Evolutionary conservation across 2,329 filamentous ascomycete genomes (phyloP).

Genomic region (Sporothrix mexicana): DNA sequence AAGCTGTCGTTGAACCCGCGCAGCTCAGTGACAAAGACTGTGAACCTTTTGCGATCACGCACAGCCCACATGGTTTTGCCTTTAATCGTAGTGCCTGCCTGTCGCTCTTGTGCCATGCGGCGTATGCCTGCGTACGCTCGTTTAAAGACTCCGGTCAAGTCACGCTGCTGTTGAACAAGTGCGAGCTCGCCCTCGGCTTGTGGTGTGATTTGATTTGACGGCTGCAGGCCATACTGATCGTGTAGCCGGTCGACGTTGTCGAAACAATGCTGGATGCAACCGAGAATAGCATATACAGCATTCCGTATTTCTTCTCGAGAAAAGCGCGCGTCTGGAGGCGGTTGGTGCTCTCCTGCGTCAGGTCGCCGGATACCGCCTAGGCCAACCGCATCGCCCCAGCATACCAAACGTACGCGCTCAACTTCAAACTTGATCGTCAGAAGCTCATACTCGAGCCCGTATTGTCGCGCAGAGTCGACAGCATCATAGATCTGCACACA

Average conservation of each 20-base stretch:
- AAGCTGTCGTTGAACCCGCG: conserved; percentile 2
- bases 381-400: not conserved
- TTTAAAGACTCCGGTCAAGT: not conserved
- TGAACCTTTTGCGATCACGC: not conserved
- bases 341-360: not conserved
- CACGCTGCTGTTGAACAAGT: not conserved
- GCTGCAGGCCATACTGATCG: not conserved
- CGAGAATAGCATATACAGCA: not conserved
- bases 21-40: not conserved
- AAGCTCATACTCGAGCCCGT: not conserved
- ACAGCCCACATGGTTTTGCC: not conserved
- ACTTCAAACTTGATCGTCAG: not conserved
- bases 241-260: not conserved
- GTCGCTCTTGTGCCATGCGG: not conserved
- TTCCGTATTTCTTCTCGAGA: not conserved
- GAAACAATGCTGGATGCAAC: not conserved
- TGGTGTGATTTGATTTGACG: not conserved
- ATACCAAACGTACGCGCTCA: not conserved
- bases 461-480: not conserved
- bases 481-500: not conserved
- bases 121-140: not conserved
- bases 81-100: not conserved
- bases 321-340: not conserved
- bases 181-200: not conserved
- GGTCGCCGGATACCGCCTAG: not conserved